Conservation (phyloP, 2,329 filamentous ascomycete species). For the Fusarium sp. region DNA sequence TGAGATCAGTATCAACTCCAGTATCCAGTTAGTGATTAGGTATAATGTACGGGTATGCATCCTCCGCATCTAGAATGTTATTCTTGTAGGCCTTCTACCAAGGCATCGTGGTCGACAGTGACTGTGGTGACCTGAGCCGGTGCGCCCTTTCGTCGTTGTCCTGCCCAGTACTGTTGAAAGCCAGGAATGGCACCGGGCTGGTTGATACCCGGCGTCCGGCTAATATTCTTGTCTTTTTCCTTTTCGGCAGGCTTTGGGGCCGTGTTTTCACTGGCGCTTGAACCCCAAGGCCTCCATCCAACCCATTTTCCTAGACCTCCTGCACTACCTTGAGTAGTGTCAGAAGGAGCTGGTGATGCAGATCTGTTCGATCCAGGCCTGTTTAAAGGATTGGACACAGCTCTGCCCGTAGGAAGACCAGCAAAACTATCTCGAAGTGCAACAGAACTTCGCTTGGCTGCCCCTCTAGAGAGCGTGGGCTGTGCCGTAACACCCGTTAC, state of each 20-base stretch:
- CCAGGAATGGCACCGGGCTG: constrained; percentile 82
- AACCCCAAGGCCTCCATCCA: constrained; percentile 66
- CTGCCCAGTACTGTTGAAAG: constrained; percentile 71
- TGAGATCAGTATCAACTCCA: constrained; percentile 42
- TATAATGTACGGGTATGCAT: constrained; percentile 16
- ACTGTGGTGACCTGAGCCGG: constrained; percentile 72
- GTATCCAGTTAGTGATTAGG: constrained; percentile 34
- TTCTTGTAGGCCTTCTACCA: constrained; percentile 70
- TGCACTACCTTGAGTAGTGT: constrained; percentile 43
- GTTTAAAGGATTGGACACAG: constrained; percentile 52
- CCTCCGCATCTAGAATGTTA: constrained; percentile 23
- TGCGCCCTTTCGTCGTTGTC: constrained; percentile 65
- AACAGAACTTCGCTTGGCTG: constrained; percentile 65
- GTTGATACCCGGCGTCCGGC: constrained; percentile 80
- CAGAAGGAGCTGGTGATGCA: constrained; percentile 46
- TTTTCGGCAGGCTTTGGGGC: constrained; percentile 39
- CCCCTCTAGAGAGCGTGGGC: constrained; percentile 67
- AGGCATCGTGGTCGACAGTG: constrained; percentile 70
- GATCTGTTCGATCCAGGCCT: constrained; percentile 42
- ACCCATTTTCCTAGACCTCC: constrained; percentile 60
- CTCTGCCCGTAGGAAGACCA: constrained; percentile 55
- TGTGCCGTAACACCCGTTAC: constrained; percentile 72
- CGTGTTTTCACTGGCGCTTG: constrained; percentile 26
- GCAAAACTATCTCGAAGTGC: constrained; percentile 71
- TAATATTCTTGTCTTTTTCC: constrained; percentile 57